Conservation (phyloP, 2,329 filamentous ascomycete genomes). For the Scolecobasidium constrictum region DNA sequence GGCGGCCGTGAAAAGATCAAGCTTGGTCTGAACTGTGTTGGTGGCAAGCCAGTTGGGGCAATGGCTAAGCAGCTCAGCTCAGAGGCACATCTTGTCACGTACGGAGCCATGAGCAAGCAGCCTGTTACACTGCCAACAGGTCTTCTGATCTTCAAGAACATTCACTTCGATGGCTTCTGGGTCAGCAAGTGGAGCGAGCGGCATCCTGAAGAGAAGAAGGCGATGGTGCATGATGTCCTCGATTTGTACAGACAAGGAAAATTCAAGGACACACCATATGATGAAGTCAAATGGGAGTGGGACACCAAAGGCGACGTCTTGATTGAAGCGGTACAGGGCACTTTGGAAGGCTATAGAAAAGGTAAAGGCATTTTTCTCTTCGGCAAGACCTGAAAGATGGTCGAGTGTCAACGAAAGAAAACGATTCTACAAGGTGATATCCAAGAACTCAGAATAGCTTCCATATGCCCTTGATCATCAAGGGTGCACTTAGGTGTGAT, state of each 20-base stretch:
- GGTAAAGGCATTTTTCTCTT: conserved; percentile 91
- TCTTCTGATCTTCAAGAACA: conserved; percentile 84
- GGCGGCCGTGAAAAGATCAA: conserved; percentile 61
- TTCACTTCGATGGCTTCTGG: conserved; percentile 90
- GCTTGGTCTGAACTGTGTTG: conserved; percentile 86
- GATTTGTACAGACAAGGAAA: conserved; percentile 61
- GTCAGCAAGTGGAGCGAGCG: conserved; percentile 77
- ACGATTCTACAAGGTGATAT: too few species aligned
- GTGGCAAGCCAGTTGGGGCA: conserved; percentile 70
- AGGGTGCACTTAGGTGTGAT: too few species aligned
- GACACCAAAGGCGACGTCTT: conserved; percentile 62
- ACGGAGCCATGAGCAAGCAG: conserved; percentile 89
- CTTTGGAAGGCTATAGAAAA: conserved; percentile 69
- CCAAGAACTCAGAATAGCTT: too few species aligned
- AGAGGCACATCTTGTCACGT: conserved; percentile 73
- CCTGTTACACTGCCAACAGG: conserved; percentile 73
- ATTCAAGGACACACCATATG: conserved; percentile 75
- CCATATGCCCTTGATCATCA: too few species aligned
- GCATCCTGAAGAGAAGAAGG: conserved; percentile 61
- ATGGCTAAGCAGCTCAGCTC: conserved; percentile 62
- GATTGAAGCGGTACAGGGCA: conserved; percentile 66
- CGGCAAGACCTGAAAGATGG: conserved; percentile 40
- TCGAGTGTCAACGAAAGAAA: too few species aligned
- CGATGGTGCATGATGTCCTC: conserved; percentile 77
- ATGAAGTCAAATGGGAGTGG: conserved; percentile 73